Conservation (phyloP, 495 filamentous ascomycete genomes). For the Lichina pygmaea region DNA sequence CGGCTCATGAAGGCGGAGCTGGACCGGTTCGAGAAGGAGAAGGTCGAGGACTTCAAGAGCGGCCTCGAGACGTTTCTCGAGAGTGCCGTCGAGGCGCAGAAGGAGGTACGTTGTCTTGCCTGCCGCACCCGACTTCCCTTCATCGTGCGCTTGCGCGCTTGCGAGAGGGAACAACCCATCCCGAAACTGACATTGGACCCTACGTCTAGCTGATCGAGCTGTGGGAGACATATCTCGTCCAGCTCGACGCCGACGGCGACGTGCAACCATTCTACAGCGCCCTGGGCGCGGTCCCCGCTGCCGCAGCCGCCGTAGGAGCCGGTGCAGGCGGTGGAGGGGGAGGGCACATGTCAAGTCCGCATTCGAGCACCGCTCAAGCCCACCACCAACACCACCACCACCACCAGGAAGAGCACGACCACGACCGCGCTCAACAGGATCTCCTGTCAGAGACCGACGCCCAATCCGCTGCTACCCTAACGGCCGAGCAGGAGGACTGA, state of each 20-base stretch:
- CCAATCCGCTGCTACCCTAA: too few species aligned
- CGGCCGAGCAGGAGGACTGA: too few species aligned
- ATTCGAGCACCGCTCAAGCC: too few species aligned
- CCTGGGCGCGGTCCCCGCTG: slow-evolving; percentile 11
- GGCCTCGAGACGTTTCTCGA: slow-evolving; percentile 94
- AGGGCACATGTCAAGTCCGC: too few species aligned
- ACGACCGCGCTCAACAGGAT: too few species aligned
- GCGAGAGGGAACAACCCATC: too few species aligned
- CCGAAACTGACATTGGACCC: too few species aligned
- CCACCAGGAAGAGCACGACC: too few species aligned
- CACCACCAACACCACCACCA: too few species aligned
- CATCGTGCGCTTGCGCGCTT: not conserved
- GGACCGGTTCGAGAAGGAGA: slow-evolving; percentile 86
- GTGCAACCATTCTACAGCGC: slow-evolving; percentile 43
- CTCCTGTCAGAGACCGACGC: too few species aligned
- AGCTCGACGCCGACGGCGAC: slow-evolving; percentile 80
- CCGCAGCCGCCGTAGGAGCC: slow-evolving; percentile 1
- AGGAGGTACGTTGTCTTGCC: slow-evolving; percentile 40
- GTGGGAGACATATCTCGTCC: slow-evolving; percentile 94
- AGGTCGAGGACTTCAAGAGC: slow-evolving; percentile 97
- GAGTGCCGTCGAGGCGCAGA: slow-evolving; percentile 89
- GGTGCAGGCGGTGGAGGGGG: too few species aligned
- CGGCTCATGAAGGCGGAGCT: slow-evolving; percentile 71
- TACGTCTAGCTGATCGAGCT: slow-evolving; percentile 64
- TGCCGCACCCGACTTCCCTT: not conserved